Conservation (phyloP, 768 basidiomycete species). For the Cystofilobasidium capitatum region DNA sequence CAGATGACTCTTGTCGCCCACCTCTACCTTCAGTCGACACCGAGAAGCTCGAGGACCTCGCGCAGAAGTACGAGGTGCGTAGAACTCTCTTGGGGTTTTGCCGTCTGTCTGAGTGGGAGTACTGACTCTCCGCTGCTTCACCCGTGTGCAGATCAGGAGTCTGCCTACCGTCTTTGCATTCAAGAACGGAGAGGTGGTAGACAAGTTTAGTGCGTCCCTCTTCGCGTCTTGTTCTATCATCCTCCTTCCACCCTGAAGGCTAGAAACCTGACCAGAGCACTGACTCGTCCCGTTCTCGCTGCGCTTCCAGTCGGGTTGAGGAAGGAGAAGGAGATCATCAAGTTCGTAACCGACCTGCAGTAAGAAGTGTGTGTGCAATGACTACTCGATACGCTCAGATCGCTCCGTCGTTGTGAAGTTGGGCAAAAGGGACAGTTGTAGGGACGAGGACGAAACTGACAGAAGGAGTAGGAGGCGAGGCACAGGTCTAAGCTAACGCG, state of each 20-base stretch:
- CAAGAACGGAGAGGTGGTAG: slow-evolving; percentile 34
- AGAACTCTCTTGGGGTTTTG: neutral
- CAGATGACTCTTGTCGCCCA: neutral
- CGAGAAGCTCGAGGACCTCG: slow-evolving; percentile 33
- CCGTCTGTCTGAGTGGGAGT: neutral
- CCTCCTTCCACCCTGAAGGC: too few species aligned
- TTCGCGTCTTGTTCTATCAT: too few species aligned
- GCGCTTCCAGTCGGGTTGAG: slow-evolving; percentile 16
- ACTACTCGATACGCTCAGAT: neutral
- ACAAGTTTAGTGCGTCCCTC: slow-evolving; percentile 37
- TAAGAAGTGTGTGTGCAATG: neutral
- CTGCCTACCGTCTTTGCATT: slow-evolving; percentile 37
- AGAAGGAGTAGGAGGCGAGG: too few species aligned
- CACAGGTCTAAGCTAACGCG: neutral
- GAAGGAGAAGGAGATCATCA: neutral
- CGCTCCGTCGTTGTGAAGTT: neutral
- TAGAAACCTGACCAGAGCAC: too few species aligned
- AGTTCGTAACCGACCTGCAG: slow-evolving; percentile 10
- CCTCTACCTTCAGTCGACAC: slow-evolving; percentile 34
- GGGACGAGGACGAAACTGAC: neutral
- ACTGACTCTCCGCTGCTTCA: neutral
- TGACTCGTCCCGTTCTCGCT: too few species aligned
- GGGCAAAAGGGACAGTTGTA: neutral
- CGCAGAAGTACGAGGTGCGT: slow-evolving; percentile 34
- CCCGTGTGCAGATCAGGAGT: slow-evolving; percentile 29